A percentile compares a stretch with the other conserved stretches of the same genome.
Evolutionary conservation across 1,139 yeast species (phyloP).

Genomic region (Debaryomycetaceae sp.): DNA sequence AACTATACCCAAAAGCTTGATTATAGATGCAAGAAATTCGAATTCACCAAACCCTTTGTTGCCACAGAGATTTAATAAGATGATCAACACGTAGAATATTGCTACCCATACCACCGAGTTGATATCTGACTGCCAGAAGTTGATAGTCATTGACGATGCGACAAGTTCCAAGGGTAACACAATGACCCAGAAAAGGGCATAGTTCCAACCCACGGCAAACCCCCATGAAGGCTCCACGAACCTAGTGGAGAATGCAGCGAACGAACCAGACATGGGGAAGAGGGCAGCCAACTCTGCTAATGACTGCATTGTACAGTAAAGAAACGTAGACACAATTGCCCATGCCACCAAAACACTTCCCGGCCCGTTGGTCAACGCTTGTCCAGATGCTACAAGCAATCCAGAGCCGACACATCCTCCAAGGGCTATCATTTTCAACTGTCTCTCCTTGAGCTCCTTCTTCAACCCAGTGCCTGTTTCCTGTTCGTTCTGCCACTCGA

Average conservation of each 20-base stretch:
- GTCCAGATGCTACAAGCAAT: constrained; percentile 33
- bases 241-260: constrained; percentile 61
- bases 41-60: constrained; percentile 68
- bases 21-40: constrained; percentile 57
- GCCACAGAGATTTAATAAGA: constrained; percentile 54
- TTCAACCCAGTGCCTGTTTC: constrained; percentile 17
- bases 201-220: constrained; percentile 72
- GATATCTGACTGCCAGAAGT: constrained; percentile 57
- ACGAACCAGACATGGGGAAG: constrained; percentile 71
- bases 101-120: constrained; percentile 68
- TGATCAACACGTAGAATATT: constrained; percentile 57
- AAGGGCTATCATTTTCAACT: constrained; percentile 35
- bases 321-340: constrained; percentile 39
- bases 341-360: constrained; percentile 39
- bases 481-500: constrained; percentile 8
- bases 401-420: constrained; percentile 42
- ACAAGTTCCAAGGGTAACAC: constrained; percentile 69
- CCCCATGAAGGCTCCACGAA: constrained; percentile 72
- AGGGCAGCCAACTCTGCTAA: constrained; percentile 66
- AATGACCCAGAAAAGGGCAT: constrained; percentile 66
- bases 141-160: constrained; percentile 65
- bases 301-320: constrained; percentile 67
- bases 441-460: constrained; percentile 30
- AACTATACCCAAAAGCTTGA: constrained; percentile 59
- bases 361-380: constrained; percentile 36